phyloP scores from a whole-genome alignment of 2,329 filamentous ascomycete species.

The Corinectria fuckeliana region DNA sequence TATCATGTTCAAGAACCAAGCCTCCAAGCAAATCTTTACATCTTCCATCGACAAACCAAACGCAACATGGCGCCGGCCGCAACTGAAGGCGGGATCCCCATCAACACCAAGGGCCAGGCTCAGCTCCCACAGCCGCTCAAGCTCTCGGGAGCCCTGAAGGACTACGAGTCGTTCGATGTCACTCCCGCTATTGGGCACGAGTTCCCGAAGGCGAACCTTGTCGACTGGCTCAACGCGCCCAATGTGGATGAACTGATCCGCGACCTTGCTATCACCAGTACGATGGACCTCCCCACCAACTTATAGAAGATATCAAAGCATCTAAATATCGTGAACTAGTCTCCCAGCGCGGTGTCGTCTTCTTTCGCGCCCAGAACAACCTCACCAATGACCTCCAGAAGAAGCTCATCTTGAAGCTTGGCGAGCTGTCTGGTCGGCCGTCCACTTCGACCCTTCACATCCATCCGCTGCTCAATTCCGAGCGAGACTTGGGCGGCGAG shows the following conservation, averaged over 20 bases:
- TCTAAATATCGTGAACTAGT: slow-evolving; percentile 50
- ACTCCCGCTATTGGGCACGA: slow-evolving; percentile 69
- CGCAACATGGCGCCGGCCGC: slow-evolving; percentile 30
- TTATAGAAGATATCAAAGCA: background rate
- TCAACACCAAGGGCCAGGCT: slow-evolving; percentile 22
- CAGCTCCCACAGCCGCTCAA: slow-evolving; percentile 51
- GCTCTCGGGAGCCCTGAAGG: slow-evolving; percentile 57
- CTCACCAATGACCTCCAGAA: slow-evolving; percentile 70
- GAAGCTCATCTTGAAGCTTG: slow-evolving; percentile 65
- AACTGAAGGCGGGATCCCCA: slow-evolving; percentile 13
- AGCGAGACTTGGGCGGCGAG: slow-evolving; percentile 57
- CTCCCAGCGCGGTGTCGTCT: slow-evolving; percentile 72
- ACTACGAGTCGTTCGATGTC: slow-evolving; percentile 62
- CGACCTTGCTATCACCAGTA: slow-evolving; percentile 72
- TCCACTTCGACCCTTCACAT: slow-evolving; percentile 63
- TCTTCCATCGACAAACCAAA: background rate
- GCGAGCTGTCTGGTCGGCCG: slow-evolving; percentile 64
- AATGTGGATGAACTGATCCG: slow-evolving; percentile 69
- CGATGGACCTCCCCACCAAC: slow-evolving; percentile 19
- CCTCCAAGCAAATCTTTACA: background rate
- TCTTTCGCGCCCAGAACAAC: slow-evolving; percentile 70
- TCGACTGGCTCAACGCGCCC: slow-evolving; percentile 65
- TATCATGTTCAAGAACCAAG: background rate
- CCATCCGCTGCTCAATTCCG: slow-evolving; percentile 63
- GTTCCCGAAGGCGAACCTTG: slow-evolving; percentile 63